phyloP scores from a whole-genome alignment of 2,329 filamentous ascomycete genomes.

The Hypomyces rosellus region DNA sequence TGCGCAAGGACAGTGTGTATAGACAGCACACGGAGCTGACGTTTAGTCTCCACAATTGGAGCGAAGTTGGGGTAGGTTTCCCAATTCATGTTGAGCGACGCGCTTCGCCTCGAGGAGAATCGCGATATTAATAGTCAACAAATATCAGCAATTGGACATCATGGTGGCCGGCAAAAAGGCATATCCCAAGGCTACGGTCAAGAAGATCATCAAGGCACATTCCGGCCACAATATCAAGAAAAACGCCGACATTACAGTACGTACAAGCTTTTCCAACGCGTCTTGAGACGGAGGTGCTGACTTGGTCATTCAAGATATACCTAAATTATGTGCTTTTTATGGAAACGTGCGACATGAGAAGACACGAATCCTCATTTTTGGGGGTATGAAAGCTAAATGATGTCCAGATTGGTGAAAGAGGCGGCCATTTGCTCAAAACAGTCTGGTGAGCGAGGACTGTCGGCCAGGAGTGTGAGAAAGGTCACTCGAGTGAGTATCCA shows the following conservation, averaged over 20 bases:
- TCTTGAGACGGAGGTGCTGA: conserved; percentile 16
- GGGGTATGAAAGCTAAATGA: conserved; percentile 5
- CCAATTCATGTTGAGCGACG: neutral
- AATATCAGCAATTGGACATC: neutral
- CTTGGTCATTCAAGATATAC: conserved; percentile 57
- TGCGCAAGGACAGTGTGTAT: conserved; percentile 14
- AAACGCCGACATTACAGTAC: conserved; percentile 77
- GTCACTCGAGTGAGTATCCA: conserved; percentile 59
- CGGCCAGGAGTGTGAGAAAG: conserved; percentile 69
- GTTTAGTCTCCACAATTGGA: neutral
- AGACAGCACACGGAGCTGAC: neutral
- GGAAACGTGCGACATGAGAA: conserved; percentile 43
- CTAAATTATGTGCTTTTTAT: conserved; percentile 81
- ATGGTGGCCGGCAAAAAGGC: conserved; percentile 56
- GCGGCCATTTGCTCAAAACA: conserved; percentile 70
- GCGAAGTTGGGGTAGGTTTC: neutral
- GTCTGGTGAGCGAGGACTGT: conserved; percentile 64
- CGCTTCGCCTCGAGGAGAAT: neutral
- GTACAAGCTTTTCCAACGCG: neutral
- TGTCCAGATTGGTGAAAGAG: conserved; percentile 66
- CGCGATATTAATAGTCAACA: neutral
- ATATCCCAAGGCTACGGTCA: conserved; percentile 78
- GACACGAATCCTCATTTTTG: neutral
- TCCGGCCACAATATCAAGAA: conserved; percentile 74
- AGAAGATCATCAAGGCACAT: conserved; percentile 86